These are phyloP conservation scores for Heterobasidion parviporum DNA, from an alignment of 1,284 basidiomycete genomes.

Conservation along the genomic window DNA sequence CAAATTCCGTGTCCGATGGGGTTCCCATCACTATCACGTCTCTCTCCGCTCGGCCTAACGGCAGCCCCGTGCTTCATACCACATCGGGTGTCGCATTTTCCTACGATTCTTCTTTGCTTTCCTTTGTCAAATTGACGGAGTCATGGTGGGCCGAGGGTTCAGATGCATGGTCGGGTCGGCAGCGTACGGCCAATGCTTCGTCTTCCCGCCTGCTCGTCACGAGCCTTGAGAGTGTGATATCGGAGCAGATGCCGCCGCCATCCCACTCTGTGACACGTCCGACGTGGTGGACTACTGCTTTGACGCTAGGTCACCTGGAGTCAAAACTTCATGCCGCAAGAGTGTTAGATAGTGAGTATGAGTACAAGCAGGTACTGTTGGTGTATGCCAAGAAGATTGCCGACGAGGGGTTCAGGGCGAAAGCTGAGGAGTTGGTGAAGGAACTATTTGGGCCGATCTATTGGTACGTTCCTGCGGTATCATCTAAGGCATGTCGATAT, in stretches of 20 bases:
- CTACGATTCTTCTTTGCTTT: conserved; percentile 58
- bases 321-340: conserved; percentile 66
- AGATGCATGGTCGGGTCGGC: conserved; percentile 70
- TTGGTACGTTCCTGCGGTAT: conserved; percentile 35
- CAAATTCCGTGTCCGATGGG: conserved; percentile 28
- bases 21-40: conserved; percentile 34
- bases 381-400: conserved; percentile 77
- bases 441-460: conserved; percentile 86
- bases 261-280: conserved; percentile 34
- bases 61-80: conserved; percentile 66
- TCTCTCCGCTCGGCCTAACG: conserved; percentile 66
- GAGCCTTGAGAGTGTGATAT: conserved; percentile 47
- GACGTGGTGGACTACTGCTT: conserved; percentile 70
- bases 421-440: conserved; percentile 82
- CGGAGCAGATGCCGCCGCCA: conserved; percentile 32
- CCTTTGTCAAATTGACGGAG: conserved; percentile 72
- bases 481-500: not conserved
- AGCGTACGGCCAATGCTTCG: conserved; percentile 28
- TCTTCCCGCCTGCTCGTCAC: conserved; percentile 28
- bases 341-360: conserved; percentile 68
- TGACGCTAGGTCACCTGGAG: conserved; percentile 82
- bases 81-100: conserved; percentile 70
- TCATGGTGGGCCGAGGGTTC: conserved; percentile 77
- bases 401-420: conserved; percentile 77
- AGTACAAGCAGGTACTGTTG: conserved; percentile 71